A percentile compares a stretch with the other conserved stretches of the same genome.
These are phyloP conservation scores for Cryptosporidium andersoni DNA, from an alignment of 169 alveolate genomes.

Conservation along the genomic window DNA sequence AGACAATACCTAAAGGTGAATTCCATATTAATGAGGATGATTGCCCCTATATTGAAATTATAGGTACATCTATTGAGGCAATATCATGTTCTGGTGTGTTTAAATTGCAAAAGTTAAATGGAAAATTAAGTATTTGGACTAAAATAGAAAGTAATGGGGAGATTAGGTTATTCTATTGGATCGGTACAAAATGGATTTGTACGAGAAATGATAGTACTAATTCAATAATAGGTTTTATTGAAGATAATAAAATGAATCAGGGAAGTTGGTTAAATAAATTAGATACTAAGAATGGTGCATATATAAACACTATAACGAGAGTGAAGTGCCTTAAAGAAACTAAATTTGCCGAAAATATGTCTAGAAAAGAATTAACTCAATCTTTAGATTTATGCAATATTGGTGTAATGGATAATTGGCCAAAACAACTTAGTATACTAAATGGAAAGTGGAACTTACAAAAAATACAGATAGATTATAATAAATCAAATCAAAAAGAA, in stretches of 20 bases:
- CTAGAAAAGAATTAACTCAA: background rate
- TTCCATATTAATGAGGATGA: background rate
- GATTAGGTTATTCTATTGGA: slow-evolving; percentile 51
- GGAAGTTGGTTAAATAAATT: slow-evolving; percentile 60
- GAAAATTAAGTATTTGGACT: slow-evolving; percentile 17
- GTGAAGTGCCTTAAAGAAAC: slow-evolving; percentile 13
- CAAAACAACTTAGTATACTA: slow-evolving; percentile 7
- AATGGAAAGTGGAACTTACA: slow-evolving; percentile 61
- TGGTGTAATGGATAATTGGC: slow-evolving; percentile 38
- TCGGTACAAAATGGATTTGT: slow-evolving; percentile 63
- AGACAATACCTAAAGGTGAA: slow-evolving; percentile 4
- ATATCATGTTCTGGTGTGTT: slow-evolving; percentile 52
- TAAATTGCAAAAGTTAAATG: slow-evolving; percentile 2
- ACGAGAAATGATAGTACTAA: slow-evolving; percentile 59
- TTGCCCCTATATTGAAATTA: slow-evolving; percentile 38
- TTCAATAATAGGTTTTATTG: slow-evolving; percentile 49
- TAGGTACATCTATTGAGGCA: slow-evolving; percentile 62
- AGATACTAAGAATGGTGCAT: slow-evolving; percentile 36
- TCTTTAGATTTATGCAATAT: background rate
- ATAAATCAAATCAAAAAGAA: background rate
- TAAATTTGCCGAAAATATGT: background rate
- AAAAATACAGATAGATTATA: background rate
- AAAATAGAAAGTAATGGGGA: slow-evolving; percentile 45
- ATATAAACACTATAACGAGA: slow-evolving; percentile 21
- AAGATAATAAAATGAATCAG: slow-evolving; percentile 14